Evolutionary conservation across 805 yeast species (phyloP), one percentile per base, ranked within the genome.

Genomic region (Schwanniomyces pseudopolymorphus): DNA sequence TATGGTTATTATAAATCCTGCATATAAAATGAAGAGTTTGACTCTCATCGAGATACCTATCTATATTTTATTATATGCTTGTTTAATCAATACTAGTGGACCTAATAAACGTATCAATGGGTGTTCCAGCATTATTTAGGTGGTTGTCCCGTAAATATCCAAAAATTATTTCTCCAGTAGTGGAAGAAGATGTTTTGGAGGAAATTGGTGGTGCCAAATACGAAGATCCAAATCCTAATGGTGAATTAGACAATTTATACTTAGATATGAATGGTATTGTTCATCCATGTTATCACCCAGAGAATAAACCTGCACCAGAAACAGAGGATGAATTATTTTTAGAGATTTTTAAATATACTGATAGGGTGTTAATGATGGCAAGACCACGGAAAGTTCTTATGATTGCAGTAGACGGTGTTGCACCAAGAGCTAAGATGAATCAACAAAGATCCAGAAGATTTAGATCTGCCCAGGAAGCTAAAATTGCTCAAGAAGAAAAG

Each of bases 181-280:
- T 88, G 3, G 97, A 90, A 59, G 95, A 85, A 40, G 83, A 79
- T 13, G 66, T 67, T 1, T 74, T 85, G 9, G 84, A 83, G 50
- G 92, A 86, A 16, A 77, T 80, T 41, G 67, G 66, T 2, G 95
- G 90, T 0, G 76, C 86, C 3, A 78, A 77, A 53, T 90, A 87
- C 63, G 61, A 81, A 17, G 79, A 81, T 43, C 85, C 94, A 10
- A 94, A 94, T 63, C 96, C 96, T 3, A 94, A 94, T 67, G 99
- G 98, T 22, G 99, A 94, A 69, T 70, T 90, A 40, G 98, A 94
- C 63, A 94, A 94, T 62, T 67, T 94, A 42, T 94, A 94, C 62
- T 74, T 94, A 52, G 99, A 94, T 69, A 94, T 94, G 99, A 94
- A 94, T 63, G 99, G 98, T 73, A 94, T 94, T 60, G 99, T 94